Evolutionary conservation across 805 yeast species (phyloP).

Genomic region (Saccharomycopsis selenospora): DNA sequence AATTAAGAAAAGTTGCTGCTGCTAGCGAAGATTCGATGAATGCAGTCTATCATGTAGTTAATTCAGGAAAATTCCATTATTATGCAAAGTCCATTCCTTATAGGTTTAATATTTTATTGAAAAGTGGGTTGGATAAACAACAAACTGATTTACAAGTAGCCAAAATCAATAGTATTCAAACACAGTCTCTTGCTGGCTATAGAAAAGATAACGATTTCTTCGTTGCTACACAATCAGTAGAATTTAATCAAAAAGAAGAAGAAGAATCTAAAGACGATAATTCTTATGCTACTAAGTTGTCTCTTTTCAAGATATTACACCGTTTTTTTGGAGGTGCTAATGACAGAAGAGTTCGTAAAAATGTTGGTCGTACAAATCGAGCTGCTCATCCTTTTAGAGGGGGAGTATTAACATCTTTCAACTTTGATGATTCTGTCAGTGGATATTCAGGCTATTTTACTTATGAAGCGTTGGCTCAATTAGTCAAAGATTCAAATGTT

Average conservation of each 20-base stretch:
- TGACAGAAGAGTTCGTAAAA: neutral
- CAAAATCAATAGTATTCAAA: neutral
- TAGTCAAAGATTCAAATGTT: constrained; percentile 58
- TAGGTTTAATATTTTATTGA: neutral
- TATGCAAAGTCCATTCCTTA: neutral
- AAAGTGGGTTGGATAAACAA: neutral
- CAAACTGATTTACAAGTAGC: neutral
- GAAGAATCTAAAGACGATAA: neutral
- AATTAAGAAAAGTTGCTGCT: too few species aligned
- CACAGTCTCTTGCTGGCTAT: neutral
- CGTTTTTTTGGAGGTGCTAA: neutral
- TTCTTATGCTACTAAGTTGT: too few species aligned
- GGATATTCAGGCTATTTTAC: constrained; percentile 87
- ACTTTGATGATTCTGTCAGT: constrained; percentile 32
- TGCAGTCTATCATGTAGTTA: neutral
- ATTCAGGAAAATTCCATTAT: neutral
- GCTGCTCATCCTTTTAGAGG: neutral
- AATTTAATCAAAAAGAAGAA: neutral
- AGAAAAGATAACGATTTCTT: neutral
- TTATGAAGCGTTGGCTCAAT: constrained; percentile 60
- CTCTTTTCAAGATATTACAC: too few species aligned
- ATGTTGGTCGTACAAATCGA: neutral
- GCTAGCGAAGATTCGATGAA: neutral
- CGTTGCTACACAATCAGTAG: neutral
- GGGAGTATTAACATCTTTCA: constrained; percentile 35